These are phyloP conservation scores for Saturnispora serradocipensis DNA, from an alignment of 805 yeast genomes.

Conservation along the genomic window DNA sequence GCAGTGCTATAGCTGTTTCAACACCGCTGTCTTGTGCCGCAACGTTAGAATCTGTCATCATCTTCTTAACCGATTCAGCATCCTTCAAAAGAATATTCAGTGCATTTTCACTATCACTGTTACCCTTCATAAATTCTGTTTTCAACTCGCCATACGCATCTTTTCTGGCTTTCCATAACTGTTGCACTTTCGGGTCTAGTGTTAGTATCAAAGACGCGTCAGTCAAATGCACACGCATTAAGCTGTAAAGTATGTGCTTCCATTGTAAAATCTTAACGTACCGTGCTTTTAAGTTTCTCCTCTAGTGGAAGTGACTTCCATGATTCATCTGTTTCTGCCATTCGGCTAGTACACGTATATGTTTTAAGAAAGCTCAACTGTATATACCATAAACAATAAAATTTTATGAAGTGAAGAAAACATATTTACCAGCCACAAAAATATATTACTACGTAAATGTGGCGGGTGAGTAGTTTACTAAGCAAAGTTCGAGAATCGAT, in stretches of 20 bases:
- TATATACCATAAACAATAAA: background rate
- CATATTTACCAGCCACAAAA: background rate
- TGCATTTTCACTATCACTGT: background rate
- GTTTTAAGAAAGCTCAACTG: background rate
- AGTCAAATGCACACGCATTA: slow-evolving; percentile 5
- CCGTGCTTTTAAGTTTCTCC: slow-evolving; percentile 58
- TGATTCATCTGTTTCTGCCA: slow-evolving; percentile 43
- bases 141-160: slow-evolving; percentile 67
- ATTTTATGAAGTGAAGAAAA: background rate
- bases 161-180: slow-evolving; percentile 76
- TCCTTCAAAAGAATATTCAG: slow-evolving; percentile 30
- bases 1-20: slow-evolving; percentile 40
- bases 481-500: background rate
- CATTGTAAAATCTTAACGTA: slow-evolving; percentile 21
- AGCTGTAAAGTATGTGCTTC: background rate
- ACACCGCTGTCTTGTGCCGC: slow-evolving; percentile 86
- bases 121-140: slow-evolving; percentile 32
- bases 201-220: slow-evolving; percentile 3
- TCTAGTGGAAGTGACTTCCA: slow-evolving; percentile 53
- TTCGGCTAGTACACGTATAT: background rate
- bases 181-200: background rate
- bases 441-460: background rate
- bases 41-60: slow-evolving; percentile 73
- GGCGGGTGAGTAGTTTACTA: background rate
- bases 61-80: slow-evolving; percentile 47